Base-by-base conservation (phyloP, 208 protist genomes). In the Strigomonas galati region DNA sequence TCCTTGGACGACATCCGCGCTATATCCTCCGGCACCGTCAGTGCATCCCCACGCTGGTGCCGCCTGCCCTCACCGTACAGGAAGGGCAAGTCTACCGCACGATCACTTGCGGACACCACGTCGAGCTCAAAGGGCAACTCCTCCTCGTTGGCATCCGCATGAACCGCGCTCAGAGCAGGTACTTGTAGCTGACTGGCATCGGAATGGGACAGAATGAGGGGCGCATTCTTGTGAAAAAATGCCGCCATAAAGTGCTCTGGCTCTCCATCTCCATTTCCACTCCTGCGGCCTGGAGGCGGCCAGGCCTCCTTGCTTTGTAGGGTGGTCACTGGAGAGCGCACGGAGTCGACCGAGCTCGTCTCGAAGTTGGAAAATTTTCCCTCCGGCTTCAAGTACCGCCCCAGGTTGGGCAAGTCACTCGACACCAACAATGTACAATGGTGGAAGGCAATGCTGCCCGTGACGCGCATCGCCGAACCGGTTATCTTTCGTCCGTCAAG, bases 391-490 rank as follows among this genome's bases (percentile, higher is more conserved):
- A 96, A 66, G 58, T 87, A 96, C 6, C 58, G 56, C 3, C 84
- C 74, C 0, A 96, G 40, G 0, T 51, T 26, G 19, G 54, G 48
- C 56, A 49, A 72, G 26, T 71, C 67, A 14, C 76, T 87, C 60
- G 77, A 65, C 3, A 93, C 74, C 5, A 96, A 78, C 46, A 96
- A 72, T 2, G 91, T 96, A 69, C 85, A 93, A 76, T 96, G 91
- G 55, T 96, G 91, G 51, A 84, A 86, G 0, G 87, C 81, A 44
- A 93, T 84, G 63, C 86, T 81, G 0, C 84, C 73, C 70, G 92
- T 86, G 54, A 96, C 84, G 5, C 91, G 91, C 91, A 96, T 96
- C 1, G 91, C 91, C 0, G 87, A 94, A 0, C 91, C 91, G 0
- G 84, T 92, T 46, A 96, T 92, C 69, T 96, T 96, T 53, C 65